Evolutionary conservation across 306 rosid genomes (phyloP).

Genomic region (Dryas alaskensis): DNA sequence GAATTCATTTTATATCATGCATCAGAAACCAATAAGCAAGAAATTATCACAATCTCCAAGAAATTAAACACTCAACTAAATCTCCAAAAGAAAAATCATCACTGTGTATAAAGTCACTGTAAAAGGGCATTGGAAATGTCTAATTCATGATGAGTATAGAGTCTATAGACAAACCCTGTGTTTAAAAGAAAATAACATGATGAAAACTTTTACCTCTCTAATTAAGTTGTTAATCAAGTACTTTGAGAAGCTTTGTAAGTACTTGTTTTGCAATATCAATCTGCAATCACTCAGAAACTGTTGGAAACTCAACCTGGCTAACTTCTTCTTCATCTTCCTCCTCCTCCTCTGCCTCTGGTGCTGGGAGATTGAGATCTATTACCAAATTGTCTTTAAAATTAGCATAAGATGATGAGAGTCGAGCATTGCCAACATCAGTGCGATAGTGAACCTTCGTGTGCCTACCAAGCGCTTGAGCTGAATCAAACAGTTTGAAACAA

Average conservation of each 20-base stretch:
- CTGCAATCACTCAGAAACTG: not conserved
- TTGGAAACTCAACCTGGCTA: slow-evolving; percentile 5
- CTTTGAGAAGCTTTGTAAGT: not conserved
- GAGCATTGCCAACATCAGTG: not conserved
- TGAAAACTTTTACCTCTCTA: slow-evolving; percentile 1
- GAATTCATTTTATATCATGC: not conserved
- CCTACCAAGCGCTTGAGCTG: slow-evolving; percentile 62
- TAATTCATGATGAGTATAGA: not conserved
- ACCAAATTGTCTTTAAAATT: slow-evolving; percentile 9
- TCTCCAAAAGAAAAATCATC: not conserved
- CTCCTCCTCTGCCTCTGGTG: slow-evolving; percentile 24
- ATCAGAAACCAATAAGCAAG: not conserved
- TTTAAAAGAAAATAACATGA: not conserved
- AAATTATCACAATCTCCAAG: not conserved
- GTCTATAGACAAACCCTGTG: not conserved
- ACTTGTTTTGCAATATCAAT: not conserved
- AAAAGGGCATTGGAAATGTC: not conserved
- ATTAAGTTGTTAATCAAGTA: not conserved
- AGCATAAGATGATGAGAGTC: slow-evolving; percentile 1
- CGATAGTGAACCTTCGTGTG: slow-evolving; percentile 59
- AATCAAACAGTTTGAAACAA: slow-evolving; percentile 45
- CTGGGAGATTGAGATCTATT: slow-evolving; percentile 50
- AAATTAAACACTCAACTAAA: not conserved
- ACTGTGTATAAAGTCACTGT: not conserved
- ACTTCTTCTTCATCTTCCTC: slow-evolving; percentile 22